A percentile compares a stretch with the other conserved stretches of the same genome.
These are phyloP conservation scores for Kazachstania kunashirensis DNA, from an alignment of 805 yeast genomes.

Conservation along the genomic window DNA sequence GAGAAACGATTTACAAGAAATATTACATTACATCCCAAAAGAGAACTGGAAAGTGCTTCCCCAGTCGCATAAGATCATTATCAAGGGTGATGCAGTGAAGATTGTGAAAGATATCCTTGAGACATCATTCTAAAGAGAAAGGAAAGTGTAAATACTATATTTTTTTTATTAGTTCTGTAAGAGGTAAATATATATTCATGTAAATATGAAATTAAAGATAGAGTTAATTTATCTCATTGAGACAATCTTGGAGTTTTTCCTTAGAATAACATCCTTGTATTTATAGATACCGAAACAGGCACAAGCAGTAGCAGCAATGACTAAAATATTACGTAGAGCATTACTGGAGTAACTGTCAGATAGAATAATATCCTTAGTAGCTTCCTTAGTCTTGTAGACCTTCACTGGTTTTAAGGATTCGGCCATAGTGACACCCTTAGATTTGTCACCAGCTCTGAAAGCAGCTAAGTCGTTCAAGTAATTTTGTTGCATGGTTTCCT, in stretches of 20 bases:
- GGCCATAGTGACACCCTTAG: slow-evolving; percentile 20
- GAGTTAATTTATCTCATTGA: slow-evolving; percentile 2
- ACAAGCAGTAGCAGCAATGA: background rate
- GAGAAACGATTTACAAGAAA: slow-evolving; percentile 51
- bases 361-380: background rate
- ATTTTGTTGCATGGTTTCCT: slow-evolving; percentile 13
- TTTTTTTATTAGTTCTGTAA: background rate
- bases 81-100: slow-evolving; percentile 38
- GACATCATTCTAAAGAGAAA: slow-evolving; percentile 4
- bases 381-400: slow-evolving; percentile 3
- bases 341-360: background rate
- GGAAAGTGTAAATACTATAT: background rate
- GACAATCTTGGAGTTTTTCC: slow-evolving; percentile 1
- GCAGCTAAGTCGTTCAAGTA: slow-evolving; percentile 16
- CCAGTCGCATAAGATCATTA: slow-evolving; percentile 44
- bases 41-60: slow-evolving; percentile 39
- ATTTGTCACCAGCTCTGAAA: slow-evolving; percentile 22
- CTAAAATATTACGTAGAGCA: background rate
- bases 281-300: slow-evolving; percentile 1
- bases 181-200: background rate
- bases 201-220: background rate
- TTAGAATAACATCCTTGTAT: background rate
- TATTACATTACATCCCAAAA: slow-evolving; percentile 40
- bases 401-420: slow-evolving; percentile 15
- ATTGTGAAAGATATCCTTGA: slow-evolving; percentile 28